phyloP scores from a whole-genome alignment of 306 rosid genomes.

The Fagus sylvatica region DNA sequence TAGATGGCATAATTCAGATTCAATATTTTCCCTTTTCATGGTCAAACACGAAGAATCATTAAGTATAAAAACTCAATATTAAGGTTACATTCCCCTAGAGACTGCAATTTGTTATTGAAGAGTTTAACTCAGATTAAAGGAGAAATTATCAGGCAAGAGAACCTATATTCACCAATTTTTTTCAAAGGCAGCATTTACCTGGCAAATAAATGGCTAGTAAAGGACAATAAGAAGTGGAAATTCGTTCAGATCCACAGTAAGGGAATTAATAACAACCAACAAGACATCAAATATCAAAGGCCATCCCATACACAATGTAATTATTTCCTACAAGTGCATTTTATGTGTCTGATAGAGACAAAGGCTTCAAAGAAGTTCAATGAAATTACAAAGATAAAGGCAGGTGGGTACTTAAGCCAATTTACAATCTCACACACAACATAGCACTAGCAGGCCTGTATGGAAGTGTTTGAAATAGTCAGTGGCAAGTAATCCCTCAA shows the following conservation, averaged over 20 bases:
- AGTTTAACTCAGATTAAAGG: background rate
- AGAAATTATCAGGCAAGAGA: background rate
- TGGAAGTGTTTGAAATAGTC: background rate
- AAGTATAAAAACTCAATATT: constrained; percentile 5
- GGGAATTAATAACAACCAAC: background rate
- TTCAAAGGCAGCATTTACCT: background rate
- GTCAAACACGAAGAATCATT: background rate
- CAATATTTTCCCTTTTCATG: background rate
- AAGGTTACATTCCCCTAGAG: background rate
- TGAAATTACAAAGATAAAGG: background rate
- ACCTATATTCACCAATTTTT: background rate
- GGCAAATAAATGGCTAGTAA: background rate
- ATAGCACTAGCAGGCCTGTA: background rate
- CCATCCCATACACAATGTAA: background rate
- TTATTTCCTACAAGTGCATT: background rate
- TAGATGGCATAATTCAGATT: background rate
- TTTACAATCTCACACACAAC: background rate
- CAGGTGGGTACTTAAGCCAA: background rate
- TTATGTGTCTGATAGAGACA: background rate
- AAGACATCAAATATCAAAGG: background rate
- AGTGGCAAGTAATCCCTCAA: background rate
- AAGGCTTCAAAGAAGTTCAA: background rate
- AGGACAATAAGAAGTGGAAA: background rate
- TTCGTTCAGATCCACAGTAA: background rate
- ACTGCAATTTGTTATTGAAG: background rate